Conservation (phyloP, 352 stramenopile genomes). For the Peronospora farinosa region DNA sequence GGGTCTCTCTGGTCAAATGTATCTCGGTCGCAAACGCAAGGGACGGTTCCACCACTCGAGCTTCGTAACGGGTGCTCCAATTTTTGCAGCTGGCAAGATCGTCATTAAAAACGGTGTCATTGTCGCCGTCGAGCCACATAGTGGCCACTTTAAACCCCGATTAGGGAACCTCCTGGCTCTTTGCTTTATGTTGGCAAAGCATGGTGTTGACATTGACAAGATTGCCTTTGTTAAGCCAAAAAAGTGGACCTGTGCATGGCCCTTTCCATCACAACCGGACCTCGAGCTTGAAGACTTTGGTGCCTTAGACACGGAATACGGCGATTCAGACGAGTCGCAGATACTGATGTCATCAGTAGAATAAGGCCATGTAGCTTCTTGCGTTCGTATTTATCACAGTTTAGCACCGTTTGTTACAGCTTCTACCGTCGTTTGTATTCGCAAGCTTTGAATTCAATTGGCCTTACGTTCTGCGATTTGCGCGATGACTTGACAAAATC, state of each 20-base stretch:
- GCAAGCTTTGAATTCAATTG: conserved; percentile 76
- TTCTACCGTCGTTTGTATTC: conserved; percentile 80
- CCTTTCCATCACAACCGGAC: conserved; percentile 34
- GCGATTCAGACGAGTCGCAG: conserved; percentile 31
- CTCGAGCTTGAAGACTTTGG: conserved; percentile 39
- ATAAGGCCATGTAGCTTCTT: conserved; percentile 8
- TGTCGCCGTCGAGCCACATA: conserved; percentile 61
- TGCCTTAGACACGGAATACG: conserved; percentile 43
- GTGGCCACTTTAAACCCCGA: conserved; percentile 66
- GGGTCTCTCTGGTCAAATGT: conserved; percentile 35
- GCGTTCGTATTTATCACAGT: not conserved
- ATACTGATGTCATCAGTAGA: conserved; percentile 13
- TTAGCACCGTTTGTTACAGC: not conserved
- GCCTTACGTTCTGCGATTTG: conserved; percentile 37
- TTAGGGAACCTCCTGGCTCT: conserved; percentile 44
- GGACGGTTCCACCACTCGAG: conserved; percentile 74
- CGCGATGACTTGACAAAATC: conserved; percentile 68
- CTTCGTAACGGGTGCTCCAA: conserved; percentile 57
- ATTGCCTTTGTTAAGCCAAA: conserved; percentile 62
- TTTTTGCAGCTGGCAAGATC: conserved; percentile 60
- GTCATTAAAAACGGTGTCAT: conserved; percentile 53
- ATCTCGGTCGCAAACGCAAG: conserved; percentile 66
- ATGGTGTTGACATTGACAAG: conserved; percentile 34
- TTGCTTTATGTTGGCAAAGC: conserved; percentile 29
- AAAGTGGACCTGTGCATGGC: conserved; percentile 61